A percentile compares a stretch with the other conserved stretches of the same genome.
Evolutionary conservation across 371 early-diverging fungal genomes (phyloP).

Genomic region (Gilbertella persicaria): DNA sequence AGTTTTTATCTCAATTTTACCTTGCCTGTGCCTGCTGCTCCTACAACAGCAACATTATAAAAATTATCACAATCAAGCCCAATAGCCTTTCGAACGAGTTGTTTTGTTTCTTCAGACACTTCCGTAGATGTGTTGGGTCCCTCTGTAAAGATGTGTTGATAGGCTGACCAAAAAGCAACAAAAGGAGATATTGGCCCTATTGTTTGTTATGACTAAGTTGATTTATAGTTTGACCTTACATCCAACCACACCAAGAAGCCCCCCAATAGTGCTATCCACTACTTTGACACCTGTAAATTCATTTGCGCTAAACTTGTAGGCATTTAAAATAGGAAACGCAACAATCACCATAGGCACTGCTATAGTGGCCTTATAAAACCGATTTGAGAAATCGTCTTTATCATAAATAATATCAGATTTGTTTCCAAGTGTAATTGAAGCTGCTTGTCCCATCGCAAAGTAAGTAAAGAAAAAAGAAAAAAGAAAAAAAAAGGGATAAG

Average conservation of each 20-base stretch:
- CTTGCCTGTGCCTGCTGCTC: constrained; percentile 51
- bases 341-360: constrained; percentile 50
- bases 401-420: constrained; percentile 25
- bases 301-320: constrained; percentile 42
- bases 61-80: constrained; percentile 46
- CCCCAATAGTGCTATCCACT: constrained; percentile 48
- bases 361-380: constrained; percentile 41
- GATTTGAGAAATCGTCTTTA: constrained; percentile 29
- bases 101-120: constrained; percentile 35
- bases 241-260: constrained; percentile 47
- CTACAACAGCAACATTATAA: constrained; percentile 52
- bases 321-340: constrained; percentile 50
- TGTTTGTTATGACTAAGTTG: background rate
- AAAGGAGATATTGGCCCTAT: constrained; percentile 54
- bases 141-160: constrained; percentile 40
- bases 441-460: constrained; percentile 31
- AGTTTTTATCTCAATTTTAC: constrained; percentile 14
- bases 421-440: constrained; percentile 26
- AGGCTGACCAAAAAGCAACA: constrained; percentile 45
- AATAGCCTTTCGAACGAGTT: constrained; percentile 27
- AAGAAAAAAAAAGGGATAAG: background rate
- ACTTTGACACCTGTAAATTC: constrained; percentile 48
- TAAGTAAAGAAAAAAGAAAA: constrained; percentile 2
- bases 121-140: constrained; percentile 29
- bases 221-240: constrained; percentile 37